Conservation (phyloP, 2,329 filamentous ascomycete genomes). For the Dryadomyces quercivorus region DNA sequence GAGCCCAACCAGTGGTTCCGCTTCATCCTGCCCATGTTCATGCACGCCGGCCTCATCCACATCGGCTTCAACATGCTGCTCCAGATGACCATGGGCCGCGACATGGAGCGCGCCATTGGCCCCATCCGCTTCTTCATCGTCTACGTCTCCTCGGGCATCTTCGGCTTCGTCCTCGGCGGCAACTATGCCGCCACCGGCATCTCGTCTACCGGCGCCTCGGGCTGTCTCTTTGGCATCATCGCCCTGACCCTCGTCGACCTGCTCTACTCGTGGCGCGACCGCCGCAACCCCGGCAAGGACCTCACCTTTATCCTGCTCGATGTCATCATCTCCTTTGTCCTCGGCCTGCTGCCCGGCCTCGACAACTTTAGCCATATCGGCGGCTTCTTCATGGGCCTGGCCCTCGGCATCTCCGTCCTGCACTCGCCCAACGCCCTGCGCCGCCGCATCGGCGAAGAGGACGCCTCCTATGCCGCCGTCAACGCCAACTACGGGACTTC, state of each 20-base stretch:
- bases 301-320: conserved; percentile 80
- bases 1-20: conserved; percentile 91
- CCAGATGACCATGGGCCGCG: conserved; percentile 77
- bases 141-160: conserved; percentile 85
- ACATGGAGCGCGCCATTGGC: conserved; percentile 88
- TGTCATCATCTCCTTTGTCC: conserved; percentile 77
- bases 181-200: conserved; percentile 80
- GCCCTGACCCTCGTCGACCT: conserved; percentile 81
- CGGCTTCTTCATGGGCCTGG: conserved; percentile 84
- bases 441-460: conserved; percentile 56
- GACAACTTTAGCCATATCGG: conserved; percentile 98
- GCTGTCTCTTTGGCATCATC: conserved; percentile 81
- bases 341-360: conserved; percentile 80
- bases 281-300: conserved; percentile 65
- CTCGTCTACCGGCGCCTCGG: conserved; percentile 79
- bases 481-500: conserved; percentile 29
- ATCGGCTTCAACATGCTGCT: conserved; percentile 92
- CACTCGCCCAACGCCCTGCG: conserved; percentile 77
- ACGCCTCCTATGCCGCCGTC: conserved; percentile 61
- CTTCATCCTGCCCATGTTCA: conserved; percentile 90
- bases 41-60: conserved; percentile 88
- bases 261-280: conserved; percentile 82
- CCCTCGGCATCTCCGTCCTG: conserved; percentile 73
- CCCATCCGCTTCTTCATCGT: conserved; percentile 79
- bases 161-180: conserved; percentile 87